phyloP scores from a whole-genome alignment of 2,329 filamentous ascomycete genomes.

The Neopestalotiopsis sp. region DNA sequence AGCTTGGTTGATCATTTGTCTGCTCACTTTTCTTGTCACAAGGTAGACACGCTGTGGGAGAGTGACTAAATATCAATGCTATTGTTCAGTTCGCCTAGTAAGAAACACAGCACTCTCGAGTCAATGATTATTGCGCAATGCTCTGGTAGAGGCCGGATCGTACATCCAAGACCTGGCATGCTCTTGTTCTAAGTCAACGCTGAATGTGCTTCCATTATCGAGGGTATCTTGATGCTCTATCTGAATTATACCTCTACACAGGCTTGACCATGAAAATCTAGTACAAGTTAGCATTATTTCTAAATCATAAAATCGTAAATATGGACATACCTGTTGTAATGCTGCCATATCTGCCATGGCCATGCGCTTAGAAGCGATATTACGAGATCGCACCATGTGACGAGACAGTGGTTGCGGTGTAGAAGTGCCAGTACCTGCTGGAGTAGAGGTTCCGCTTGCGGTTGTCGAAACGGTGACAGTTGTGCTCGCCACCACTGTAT shows the following conservation, averaged over 20 bases:
- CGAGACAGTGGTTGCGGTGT: constrained; percentile 60
- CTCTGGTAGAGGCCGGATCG: neutral
- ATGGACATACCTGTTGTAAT: constrained; percentile 75
- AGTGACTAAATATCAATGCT: no score
- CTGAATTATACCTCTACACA: constrained; percentile 25
- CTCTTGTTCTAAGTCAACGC: neutral
- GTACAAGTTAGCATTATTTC: constrained; percentile 24
- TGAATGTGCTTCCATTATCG: neutral
- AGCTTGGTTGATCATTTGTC: no score
- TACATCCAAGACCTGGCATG: neutral
- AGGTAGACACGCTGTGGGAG: no score
- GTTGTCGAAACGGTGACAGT: constrained; percentile 24
- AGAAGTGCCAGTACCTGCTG: constrained; percentile 49
- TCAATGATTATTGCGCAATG: neutral
- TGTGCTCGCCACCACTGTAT: constrained; percentile 29
- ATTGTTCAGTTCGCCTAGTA: no score
- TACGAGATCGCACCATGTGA: constrained; percentile 77
- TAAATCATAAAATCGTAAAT: neutral
- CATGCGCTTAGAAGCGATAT: constrained; percentile 87
- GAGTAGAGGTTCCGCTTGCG: constrained; percentile 43
- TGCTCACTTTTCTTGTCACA: no score
- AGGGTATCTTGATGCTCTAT: constrained; percentile 16
- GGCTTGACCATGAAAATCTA: constrained; percentile 42
- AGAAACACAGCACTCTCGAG: no score
- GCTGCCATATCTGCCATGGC: constrained; percentile 82